These are phyloP conservation scores for Leccinum disarticulatum DNA, from an alignment of 768 basidiomycete species.

Conservation along the genomic window DNA sequence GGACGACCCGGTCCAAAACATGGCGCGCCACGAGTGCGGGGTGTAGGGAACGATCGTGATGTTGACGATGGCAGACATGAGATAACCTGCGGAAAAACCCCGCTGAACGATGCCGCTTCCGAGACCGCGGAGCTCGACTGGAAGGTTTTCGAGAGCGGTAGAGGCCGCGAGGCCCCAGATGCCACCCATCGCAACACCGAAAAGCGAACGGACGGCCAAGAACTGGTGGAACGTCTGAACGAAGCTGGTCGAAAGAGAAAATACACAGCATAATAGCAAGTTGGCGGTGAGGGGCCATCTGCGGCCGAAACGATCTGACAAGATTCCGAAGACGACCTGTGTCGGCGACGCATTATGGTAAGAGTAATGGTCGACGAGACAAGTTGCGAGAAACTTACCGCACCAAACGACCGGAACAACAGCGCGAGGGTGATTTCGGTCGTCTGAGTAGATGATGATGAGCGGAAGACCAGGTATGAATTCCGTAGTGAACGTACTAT, in stretches of 20 bases:
- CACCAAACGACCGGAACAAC: constrained; percentile 80
- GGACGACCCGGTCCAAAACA: constrained; percentile 81
- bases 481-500: constrained; percentile 37
- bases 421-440: constrained; percentile 90
- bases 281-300: constrained; percentile 91
- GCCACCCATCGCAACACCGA: constrained; percentile 87
- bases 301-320: constrained; percentile 86
- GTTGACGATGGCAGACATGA: constrained; percentile 83
- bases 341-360: background rate
- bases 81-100: constrained; percentile 89
- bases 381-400: constrained; percentile 38
- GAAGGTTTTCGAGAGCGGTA: constrained; percentile 87
- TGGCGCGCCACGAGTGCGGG: constrained; percentile 58
- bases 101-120: constrained; percentile 86
- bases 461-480: background rate
- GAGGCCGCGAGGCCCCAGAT: constrained; percentile 86
- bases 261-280: constrained; percentile 63
- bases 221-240: constrained; percentile 74
- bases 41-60: constrained; percentile 50
- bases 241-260: constrained; percentile 83
- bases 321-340: constrained; percentile 71
- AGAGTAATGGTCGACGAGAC: background rate
- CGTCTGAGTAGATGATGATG: constrained; percentile 40
- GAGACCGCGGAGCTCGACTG: constrained; percentile 85
- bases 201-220: constrained; percentile 76